These are phyloP conservation scores for Kurtzmaniella quercitrusa DNA, from an alignment of 1,139 yeast species.

Conservation along the genomic window DNA sequence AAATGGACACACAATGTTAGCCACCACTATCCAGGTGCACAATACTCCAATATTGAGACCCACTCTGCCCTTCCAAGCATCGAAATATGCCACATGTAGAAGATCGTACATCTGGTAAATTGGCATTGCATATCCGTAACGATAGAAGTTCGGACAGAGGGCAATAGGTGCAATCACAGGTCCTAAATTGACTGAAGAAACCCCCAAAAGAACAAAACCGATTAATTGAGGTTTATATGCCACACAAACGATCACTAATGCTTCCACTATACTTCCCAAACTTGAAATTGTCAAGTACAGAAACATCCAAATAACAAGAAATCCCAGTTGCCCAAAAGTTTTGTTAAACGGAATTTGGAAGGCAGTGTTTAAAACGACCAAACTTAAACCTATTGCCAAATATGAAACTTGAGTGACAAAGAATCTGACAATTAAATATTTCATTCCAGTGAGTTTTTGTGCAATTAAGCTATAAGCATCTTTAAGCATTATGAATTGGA, in stretches of 20 bases:
- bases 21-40: constrained; percentile 42
- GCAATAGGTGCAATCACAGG: constrained; percentile 48
- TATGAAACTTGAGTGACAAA: constrained; percentile 40
- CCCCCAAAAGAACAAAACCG: constrained; percentile 46
- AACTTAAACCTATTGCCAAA: constrained; percentile 38
- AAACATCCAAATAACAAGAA: constrained; percentile 46
- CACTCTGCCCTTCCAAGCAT: constrained; percentile 42
- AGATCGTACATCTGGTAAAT: constrained; percentile 44
- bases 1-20: constrained; percentile 38
- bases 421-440: constrained; percentile 39
- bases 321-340: constrained; percentile 45
- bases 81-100: constrained; percentile 41
- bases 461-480: constrained; percentile 26
- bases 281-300: constrained; percentile 45
- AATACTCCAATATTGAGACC: constrained; percentile 47
- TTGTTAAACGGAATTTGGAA: constrained; percentile 31
- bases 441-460: constrained; percentile 28
- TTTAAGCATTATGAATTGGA: constrained; percentile 26
- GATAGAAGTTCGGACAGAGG: constrained; percentile 41
- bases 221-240: constrained; percentile 38
- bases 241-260: constrained; percentile 33
- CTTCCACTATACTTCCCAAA: constrained; percentile 49
- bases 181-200: constrained; percentile 42
- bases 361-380: constrained; percentile 40
- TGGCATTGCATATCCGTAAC: constrained; percentile 53